phyloP scores from a whole-genome alignment of 768 basidiomycete genomes.

The Neoboletus magnificus region DNA sequence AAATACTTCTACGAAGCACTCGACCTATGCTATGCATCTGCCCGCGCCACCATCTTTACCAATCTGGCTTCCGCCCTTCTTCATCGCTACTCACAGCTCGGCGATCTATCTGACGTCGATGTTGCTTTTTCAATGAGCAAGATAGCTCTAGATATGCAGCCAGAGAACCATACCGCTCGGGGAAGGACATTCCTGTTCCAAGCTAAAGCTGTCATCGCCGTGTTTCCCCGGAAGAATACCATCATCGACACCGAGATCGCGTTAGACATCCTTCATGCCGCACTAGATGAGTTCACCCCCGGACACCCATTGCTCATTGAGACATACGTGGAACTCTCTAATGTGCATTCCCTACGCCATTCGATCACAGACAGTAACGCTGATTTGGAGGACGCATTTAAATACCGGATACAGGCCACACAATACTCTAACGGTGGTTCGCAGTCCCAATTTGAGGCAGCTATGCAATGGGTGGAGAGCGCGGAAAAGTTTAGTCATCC shows the following conservation, averaged over 20 bases:
- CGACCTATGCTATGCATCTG: neutral
- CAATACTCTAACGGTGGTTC: constrained; percentile 19
- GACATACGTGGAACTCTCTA: constrained; percentile 12
- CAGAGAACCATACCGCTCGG: constrained; percentile 15
- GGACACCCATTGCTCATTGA: constrained; percentile 11
- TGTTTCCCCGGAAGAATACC: constrained; percentile 2
- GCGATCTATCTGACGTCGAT: neutral
- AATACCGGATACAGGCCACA: constrained; percentile 16
- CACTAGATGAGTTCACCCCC: neutral
- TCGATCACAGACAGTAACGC: constrained; percentile 2
- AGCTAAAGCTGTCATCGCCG: constrained; percentile 15
- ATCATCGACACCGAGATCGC: constrained; percentile 18
- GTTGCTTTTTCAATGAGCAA: constrained; percentile 16
- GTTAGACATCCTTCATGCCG: constrained; percentile 15
- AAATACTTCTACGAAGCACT: neutral
- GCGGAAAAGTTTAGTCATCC: constrained; percentile 19
- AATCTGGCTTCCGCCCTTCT: constrained; percentile 9
- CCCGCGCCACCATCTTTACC: neutral
- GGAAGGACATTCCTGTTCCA: constrained; percentile 17
- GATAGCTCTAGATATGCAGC: constrained; percentile 6
- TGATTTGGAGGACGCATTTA: constrained; percentile 25
- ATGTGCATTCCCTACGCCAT: neutral
- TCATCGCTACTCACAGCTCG: constrained; percentile 2
- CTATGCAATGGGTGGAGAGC: constrained; percentile 22
- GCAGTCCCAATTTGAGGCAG: constrained; percentile 11